Conservation (phyloP, 2,329 filamentous ascomycete genomes). For the Cordyceps cicadae region DNA sequence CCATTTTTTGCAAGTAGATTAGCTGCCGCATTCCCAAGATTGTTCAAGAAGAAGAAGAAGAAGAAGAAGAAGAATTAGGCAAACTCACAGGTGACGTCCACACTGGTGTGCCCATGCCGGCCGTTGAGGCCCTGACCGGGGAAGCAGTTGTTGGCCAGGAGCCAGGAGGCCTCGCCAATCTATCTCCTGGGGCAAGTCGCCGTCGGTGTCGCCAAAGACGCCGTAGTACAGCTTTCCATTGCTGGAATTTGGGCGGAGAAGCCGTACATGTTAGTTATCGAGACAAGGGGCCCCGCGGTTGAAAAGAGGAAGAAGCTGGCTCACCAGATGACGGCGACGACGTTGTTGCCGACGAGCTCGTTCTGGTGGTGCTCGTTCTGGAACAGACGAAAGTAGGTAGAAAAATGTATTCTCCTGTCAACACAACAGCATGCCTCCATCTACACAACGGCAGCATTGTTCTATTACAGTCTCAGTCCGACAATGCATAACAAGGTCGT, state of each 20-base stretch:
- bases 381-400: too few relatives aligned
- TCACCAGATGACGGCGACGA: conserved; percentile 2
- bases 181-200: conserved; percentile 1
- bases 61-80: too few relatives aligned
- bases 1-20: too few relatives aligned
- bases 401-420: too few relatives aligned
- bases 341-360: conserved; percentile 1
- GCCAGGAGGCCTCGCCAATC: conserved; percentile 6
- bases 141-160: conserved; percentile 6
- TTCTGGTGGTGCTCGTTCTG: background rate
- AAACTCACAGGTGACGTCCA: conserved; percentile 2
- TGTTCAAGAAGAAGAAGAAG: too few relatives aligned
- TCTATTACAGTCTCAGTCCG: background rate
- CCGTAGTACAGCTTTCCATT: conserved; percentile 6
- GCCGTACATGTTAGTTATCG: background rate
- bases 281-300: too few relatives aligned
- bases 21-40: too few relatives aligned
- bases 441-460: too few relatives aligned
- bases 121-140: conserved; percentile 2
- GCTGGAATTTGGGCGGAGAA: background rate
- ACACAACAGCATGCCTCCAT: too few relatives aligned
- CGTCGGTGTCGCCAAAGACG: conserved; percentile 3
- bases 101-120: background rate
- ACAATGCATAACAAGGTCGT: background rate
- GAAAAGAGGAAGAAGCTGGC: too few relatives aligned